Base-by-base conservation (phyloP, 2,329 filamentous ascomycete species). In the Colletotrichum echinochloae region DNA sequence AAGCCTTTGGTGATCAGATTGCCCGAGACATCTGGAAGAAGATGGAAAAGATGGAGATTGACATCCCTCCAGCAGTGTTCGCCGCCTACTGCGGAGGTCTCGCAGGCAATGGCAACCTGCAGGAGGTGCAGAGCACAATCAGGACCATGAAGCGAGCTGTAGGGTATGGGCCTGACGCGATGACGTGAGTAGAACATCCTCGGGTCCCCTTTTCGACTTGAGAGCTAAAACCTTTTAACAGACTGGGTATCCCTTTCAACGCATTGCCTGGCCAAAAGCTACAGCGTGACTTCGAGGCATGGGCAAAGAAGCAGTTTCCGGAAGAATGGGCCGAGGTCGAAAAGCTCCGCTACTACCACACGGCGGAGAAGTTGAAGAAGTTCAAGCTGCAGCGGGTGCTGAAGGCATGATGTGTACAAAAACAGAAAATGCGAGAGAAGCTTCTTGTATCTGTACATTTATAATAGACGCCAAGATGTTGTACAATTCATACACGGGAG, bases 181-280 rank as follows among this genome's bases (percentile, higher is more conserved):
- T 89, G 77, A 91, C 92, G 92, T 94, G 82, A 86, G 92, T 89
- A 48, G 11, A 23, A 4, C 9, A 48, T 7, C 5, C 14, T 18
- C 12, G 2, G 2, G 39, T 66, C 51, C 30, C 3, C 48, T 60
- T n/a, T 60, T 14, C 49, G 44, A 41, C 12, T 48, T 30, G 16
- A n/a, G 18, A 65, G 28, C 56, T 71, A 44, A 70, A n/a, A n/a
- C n/a, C 60, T 20, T 35, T 12, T 1, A 9, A 66, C 65, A 94
- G 93, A 37, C 83, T 97, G 57, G 94, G 91, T 20, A 88, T 91
- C 33, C 85, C 94, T 69, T 94, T 93, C 79, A 96, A 95, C 75
- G 91, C 89, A 12, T 86, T 94, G 3, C 90, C 89, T 2, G 89
- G 87, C 68, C 86, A 87, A 70, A 85, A 87, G 62, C 86, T 89